phyloP scores from a whole-genome alignment of 768 basidiomycete genomes.

The Podaxis carcinomalis region DNA sequence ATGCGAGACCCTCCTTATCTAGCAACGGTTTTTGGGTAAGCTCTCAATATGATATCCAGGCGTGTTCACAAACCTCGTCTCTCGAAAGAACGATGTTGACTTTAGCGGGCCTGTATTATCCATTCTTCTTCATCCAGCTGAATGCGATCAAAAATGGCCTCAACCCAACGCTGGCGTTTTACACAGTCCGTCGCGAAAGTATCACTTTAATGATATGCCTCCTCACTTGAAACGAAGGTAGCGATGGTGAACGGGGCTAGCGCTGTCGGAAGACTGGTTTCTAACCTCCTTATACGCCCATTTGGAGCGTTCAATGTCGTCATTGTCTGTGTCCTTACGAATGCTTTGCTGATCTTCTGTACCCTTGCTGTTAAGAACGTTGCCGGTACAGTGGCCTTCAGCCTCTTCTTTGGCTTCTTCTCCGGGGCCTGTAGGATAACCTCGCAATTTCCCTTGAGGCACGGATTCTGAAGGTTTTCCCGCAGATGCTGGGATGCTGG shows the following conservation, averaged over 20 bases:
- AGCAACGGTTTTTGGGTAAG: slow-evolving; percentile 35
- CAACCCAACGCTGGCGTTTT: slow-evolving; percentile 46
- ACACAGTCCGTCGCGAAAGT: slow-evolving; percentile 35
- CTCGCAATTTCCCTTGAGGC: background rate
- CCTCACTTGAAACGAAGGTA: slow-evolving; percentile 27
- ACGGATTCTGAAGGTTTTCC: slow-evolving; percentile 8
- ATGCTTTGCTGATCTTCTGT: slow-evolving; percentile 36
- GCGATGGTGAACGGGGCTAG: slow-evolving; percentile 49
- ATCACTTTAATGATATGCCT: background rate
- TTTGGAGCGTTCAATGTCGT: slow-evolving; percentile 40
- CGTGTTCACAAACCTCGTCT: slow-evolving; percentile 1
- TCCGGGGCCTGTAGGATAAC: slow-evolving; percentile 37
- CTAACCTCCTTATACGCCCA: slow-evolving; percentile 35
- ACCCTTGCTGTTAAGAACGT: slow-evolving; percentile 34
- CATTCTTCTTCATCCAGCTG: slow-evolving; percentile 55
- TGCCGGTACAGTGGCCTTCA: slow-evolving; percentile 33
- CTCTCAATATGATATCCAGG: background rate
- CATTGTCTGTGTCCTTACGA: slow-evolving; percentile 26
- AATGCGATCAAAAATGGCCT: slow-evolving; percentile 46
- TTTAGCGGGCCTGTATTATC: slow-evolving; percentile 39
- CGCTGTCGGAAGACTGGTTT: slow-evolving; percentile 41
- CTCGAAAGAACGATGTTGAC: slow-evolving; percentile 28
- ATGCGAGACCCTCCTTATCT: slow-evolving; percentile 41
- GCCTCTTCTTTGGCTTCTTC: slow-evolving; percentile 43
- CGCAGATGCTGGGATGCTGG: slow-evolving; percentile 36